These are phyloP conservation scores for Salix suchowensis DNA, from an alignment of 345 rosid species.

Conservation along the genomic window DNA sequence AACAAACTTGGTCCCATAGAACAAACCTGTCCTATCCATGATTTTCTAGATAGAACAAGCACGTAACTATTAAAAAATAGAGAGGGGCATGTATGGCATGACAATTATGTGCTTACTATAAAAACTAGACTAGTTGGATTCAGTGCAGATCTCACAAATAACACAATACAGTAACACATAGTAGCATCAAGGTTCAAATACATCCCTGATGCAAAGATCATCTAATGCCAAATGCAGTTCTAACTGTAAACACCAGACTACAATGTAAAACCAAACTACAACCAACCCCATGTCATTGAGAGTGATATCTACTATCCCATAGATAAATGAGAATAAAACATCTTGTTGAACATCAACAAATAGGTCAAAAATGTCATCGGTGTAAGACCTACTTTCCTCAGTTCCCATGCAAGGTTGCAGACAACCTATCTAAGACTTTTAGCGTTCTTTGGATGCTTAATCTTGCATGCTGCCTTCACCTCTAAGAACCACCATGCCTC, in stretches of 20 bases:
- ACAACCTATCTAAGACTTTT: neutral
- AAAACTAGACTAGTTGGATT: neutral
- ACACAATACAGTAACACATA: neutral
- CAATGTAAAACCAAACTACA: neutral
- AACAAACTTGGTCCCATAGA: neutral
- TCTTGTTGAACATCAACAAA: neutral
- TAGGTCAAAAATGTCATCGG: neutral
- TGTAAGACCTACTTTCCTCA: neutral
- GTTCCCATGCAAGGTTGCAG: neutral
- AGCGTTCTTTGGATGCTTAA: no score
- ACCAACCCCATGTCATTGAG: neutral
- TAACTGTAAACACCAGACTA: neutral
- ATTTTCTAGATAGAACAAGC: neutral
- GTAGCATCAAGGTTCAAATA: neutral
- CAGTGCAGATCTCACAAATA: neutral
- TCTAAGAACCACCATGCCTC: no score
- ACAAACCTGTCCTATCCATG: neutral
- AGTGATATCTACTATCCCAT: neutral
- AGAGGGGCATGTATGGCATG: neutral
- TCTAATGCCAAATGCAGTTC: neutral
- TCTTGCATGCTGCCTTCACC: no score
- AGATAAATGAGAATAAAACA: neutral
- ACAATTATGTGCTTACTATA: neutral
- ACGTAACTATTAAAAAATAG: neutral
- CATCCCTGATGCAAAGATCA: neutral